A percentile compares a stretch with the other conserved stretches of the same genome.
Evolutionary conservation across 2,329 filamentous ascomycete genomes (phyloP).

Genomic region (Arthrinium phaeospermum): DNA sequence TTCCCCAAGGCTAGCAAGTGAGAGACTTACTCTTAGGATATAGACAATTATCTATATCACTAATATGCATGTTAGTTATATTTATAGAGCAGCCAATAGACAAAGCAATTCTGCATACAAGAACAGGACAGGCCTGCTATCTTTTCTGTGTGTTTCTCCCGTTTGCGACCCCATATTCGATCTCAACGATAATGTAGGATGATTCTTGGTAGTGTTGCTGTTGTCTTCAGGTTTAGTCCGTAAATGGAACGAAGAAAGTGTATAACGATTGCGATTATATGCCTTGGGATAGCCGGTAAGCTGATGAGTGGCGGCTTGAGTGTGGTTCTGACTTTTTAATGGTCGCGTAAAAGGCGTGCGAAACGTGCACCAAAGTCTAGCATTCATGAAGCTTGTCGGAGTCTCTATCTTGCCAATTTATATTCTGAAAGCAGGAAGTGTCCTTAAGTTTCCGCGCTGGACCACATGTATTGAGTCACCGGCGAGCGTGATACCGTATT

Average conservation of each 20-base stretch:
- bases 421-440: neutral
- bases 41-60: constrained; percentile 98
- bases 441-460: neutral
- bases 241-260: neutral
- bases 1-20: constrained; percentile 19
- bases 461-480: neutral
- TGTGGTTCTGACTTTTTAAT: neutral
- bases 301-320: neutral
- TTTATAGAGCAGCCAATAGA: constrained; percentile 25
- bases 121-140: constrained; percentile 46
- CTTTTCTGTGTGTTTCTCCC: constrained; percentile 30
- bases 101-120: constrained; percentile 42
- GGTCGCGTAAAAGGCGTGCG: neutral
- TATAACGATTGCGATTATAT: neutral
- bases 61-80: constrained; percentile 47
- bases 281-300: neutral
- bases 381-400: neutral
- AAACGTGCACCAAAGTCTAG: neutral
- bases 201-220: neutral
- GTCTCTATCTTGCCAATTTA: neutral
- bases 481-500: constrained; percentile 1
- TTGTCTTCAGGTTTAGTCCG: neutral
- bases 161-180: constrained; percentile 37
- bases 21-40: constrained; percentile 77
- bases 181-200: neutral